These are phyloP conservation scores for Rauvolfia tetraphylla DNA, from an alignment of 257 asterid species.

Conservation along the genomic window DNA sequence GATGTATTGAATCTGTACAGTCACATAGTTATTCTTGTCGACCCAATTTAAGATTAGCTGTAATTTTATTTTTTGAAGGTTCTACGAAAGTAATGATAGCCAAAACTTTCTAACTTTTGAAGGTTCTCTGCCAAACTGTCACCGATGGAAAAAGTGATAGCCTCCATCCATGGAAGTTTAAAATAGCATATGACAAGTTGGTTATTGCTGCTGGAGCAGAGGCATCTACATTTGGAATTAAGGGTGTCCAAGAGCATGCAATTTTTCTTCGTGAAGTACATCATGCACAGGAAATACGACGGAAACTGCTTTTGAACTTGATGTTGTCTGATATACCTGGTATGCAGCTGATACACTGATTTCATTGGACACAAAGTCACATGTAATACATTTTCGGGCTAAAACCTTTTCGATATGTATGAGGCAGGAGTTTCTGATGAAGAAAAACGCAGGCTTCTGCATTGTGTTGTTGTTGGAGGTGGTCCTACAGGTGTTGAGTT, in stretches of 20 bases:
- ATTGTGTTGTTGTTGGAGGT: conserved; percentile 96
- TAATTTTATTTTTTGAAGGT: neutral
- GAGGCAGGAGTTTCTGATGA: conserved; percentile 72
- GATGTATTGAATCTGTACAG: neutral
- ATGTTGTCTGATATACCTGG: conserved; percentile 98
- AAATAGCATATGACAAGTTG: conserved; percentile 76
- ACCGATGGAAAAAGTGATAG: conserved; percentile 67
- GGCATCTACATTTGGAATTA: conserved; percentile 91
- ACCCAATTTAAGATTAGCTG: neutral
- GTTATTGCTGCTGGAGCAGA: conserved; percentile 90
- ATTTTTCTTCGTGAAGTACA: conserved; percentile 92
- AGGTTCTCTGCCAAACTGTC: conserved; percentile 74
- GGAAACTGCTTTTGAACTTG: conserved; percentile 77
- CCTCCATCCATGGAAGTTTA: conserved; percentile 70
- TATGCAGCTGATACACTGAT: conserved; percentile 19
- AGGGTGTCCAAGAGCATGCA: conserved; percentile 80
- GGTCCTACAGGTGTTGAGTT: conserved; percentile 99
- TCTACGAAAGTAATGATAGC: neutral
- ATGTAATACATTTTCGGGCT: neutral
- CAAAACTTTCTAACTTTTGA: neutral
- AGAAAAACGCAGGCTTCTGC: conserved; percentile 83
- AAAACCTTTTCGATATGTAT: conserved; percentile 13
- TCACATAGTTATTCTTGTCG: neutral
- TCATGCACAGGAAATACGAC: conserved; percentile 96
- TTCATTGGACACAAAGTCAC: neutral